Conservation (phyloP, 73 alveolate species). For the Stentor roeselii region DNA sequence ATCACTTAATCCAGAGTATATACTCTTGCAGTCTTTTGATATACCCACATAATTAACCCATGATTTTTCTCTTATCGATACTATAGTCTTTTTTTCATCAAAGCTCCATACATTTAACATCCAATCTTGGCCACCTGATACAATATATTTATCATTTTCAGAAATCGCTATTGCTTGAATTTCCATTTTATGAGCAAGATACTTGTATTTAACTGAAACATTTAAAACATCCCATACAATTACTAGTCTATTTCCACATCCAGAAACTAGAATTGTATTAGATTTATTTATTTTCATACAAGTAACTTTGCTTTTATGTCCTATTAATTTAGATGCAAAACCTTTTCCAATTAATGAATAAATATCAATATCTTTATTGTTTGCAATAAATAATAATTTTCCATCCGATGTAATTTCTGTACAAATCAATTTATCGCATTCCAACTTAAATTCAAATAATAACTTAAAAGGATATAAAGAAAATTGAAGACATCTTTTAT, state of each 20-base stretch:
- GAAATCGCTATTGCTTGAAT: slow-evolving; percentile 55
- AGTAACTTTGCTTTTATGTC: neutral
- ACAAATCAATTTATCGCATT: neutral
- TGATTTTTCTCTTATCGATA: neutral
- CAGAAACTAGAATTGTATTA: neutral
- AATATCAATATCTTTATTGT: too few species aligned
- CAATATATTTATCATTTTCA: slow-evolving; percentile 58
- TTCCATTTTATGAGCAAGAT: slow-evolving; percentile 10
- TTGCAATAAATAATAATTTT: neutral
- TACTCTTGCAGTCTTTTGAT: neutral
- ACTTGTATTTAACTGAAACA: neutral
- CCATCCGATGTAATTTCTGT: neutral
- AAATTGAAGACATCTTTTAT: too few species aligned
- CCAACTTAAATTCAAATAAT: too few species aligned
- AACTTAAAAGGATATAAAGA: neutral
- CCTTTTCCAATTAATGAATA: neutral
- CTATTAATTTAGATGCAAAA: neutral
- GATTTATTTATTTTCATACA: neutral
- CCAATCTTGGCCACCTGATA: slow-evolving; percentile 83
- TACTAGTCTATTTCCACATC: neutral
- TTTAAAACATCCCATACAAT: neutral
- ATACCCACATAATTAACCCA: neutral
- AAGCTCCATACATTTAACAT: slow-evolving; percentile 81
- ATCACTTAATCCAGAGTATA: neutral
- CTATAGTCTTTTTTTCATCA: slow-evolving; percentile 40